Percentiles rank a stretch among this genome's conserved stretches.
phyloP scores from a whole-genome alignment of 345 rosid species.

The Salix exigua region DNA sequence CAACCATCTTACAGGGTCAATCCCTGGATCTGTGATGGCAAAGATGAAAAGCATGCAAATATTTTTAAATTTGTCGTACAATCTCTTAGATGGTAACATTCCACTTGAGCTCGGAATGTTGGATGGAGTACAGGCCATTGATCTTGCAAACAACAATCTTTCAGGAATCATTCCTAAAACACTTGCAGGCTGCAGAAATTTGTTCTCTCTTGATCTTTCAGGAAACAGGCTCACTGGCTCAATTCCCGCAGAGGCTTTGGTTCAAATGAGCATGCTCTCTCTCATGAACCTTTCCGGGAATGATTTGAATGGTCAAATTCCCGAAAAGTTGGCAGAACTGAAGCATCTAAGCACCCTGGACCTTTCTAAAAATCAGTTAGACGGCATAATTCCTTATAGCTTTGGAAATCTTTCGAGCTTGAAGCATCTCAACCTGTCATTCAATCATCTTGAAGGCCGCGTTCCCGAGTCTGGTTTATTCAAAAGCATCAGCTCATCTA shows the following conservation, averaged over 20 bases:
- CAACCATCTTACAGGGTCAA: slow-evolving; percentile 58
- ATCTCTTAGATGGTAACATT: slow-evolving; percentile 51
- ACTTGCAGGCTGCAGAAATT: slow-evolving; percentile 58
- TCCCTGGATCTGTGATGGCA: slow-evolving; percentile 43
- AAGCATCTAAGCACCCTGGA: slow-evolving; percentile 53
- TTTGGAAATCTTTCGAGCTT: slow-evolving; percentile 50
- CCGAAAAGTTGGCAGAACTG: slow-evolving; percentile 39
- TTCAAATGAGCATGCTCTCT: slow-evolving; percentile 36
- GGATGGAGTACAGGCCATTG: slow-evolving; percentile 68
- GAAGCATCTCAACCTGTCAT: slow-evolving; percentile 60
- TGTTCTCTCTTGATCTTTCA: slow-evolving; percentile 67
- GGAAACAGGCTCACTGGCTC: slow-evolving; percentile 58
- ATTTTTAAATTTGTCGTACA: slow-evolving; percentile 65
- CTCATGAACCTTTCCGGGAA: slow-evolving; percentile 70
- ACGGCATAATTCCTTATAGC: slow-evolving; percentile 58
- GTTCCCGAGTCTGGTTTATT: slow-evolving; percentile 71
- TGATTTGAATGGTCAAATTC: slow-evolving; percentile 51
- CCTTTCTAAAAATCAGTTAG: slow-evolving; percentile 60
- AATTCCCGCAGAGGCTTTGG: slow-evolving; percentile 42
- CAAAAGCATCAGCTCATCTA: slow-evolving; percentile 37
- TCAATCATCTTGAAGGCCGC: slow-evolving; percentile 68
- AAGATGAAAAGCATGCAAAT: slow-evolving; percentile 50
- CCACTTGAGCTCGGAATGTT: slow-evolving; percentile 71
- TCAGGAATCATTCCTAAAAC: slow-evolving; percentile 61
- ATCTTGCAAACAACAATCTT: slow-evolving; percentile 64